Conservation (phyloP, 1,284 basidiomycete genomes). For the Coniferiporia sulphurascens region DNA sequence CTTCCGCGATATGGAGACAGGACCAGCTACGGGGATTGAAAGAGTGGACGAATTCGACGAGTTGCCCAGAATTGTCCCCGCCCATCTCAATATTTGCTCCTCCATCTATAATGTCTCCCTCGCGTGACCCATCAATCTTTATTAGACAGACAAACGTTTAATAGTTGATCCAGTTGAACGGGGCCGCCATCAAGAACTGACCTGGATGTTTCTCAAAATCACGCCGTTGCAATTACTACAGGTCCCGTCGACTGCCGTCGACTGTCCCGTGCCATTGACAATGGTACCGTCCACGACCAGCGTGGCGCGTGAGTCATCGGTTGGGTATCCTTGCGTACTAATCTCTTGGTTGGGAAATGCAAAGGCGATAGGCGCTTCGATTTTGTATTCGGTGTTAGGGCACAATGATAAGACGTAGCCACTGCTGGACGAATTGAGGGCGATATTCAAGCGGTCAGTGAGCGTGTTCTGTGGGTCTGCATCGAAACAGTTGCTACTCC, state of each 20-base stretch:
- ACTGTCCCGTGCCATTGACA: slow-evolving; percentile 53
- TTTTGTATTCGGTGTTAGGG: slow-evolving; percentile 52
- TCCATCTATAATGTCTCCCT: slow-evolving; percentile 47
- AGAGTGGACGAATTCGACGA: slow-evolving; percentile 67
- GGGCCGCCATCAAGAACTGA: slow-evolving; percentile 23
- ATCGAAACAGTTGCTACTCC: slow-evolving; percentile 36
- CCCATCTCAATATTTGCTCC: slow-evolving; percentile 79
- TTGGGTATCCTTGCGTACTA: slow-evolving; percentile 70
- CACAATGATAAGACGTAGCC: slow-evolving; percentile 66
- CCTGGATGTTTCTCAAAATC: slow-evolving; percentile 68
- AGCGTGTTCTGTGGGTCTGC: slow-evolving; percentile 58
- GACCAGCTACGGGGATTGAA: slow-evolving; percentile 72
- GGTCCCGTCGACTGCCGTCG: slow-evolving; percentile 65
- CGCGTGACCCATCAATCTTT: slow-evolving; percentile 65
- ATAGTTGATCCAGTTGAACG: neutral
- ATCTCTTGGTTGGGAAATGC: slow-evolving; percentile 70
- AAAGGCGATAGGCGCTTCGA: slow-evolving; percentile 62
- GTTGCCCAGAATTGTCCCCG: slow-evolving; percentile 58
- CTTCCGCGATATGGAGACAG: slow-evolving; percentile 67
- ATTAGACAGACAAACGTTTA: neutral
- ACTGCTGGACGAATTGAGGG: slow-evolving; percentile 58
- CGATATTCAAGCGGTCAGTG: slow-evolving; percentile 63
- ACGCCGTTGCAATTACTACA: slow-evolving; percentile 53
- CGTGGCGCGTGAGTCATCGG: slow-evolving; percentile 46
- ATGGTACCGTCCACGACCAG: slow-evolving; percentile 55